Evolutionary conservation across 2,329 filamentous ascomycete genomes (phyloP).

Genomic region (Penicillium crustosum): DNA sequence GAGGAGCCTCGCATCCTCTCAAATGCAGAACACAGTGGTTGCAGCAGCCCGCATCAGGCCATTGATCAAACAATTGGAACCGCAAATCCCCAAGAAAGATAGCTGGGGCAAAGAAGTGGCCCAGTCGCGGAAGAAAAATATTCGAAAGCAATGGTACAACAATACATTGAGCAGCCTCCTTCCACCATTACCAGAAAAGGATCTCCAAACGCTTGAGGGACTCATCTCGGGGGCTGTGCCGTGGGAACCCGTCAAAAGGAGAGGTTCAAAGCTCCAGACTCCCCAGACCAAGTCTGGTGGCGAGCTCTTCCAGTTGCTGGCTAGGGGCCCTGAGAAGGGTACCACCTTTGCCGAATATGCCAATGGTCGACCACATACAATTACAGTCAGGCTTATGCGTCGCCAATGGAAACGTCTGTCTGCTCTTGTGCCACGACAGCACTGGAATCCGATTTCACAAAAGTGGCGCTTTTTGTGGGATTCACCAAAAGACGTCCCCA

Average conservation of each 20-base stretch:
- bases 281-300: neutral
- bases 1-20: slow-evolving; percentile 35
- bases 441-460: slow-evolving; percentile 21
- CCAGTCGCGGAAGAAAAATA: slow-evolving; percentile 33
- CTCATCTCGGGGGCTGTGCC: slow-evolving; percentile 34
- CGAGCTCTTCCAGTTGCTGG: slow-evolving; percentile 31
- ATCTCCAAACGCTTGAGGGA: slow-evolving; percentile 36
- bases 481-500: slow-evolving; percentile 16
- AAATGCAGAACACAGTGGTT: slow-evolving; percentile 32
- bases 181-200: slow-evolving; percentile 41
- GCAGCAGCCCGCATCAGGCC: slow-evolving; percentile 25
- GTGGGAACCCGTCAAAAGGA: slow-evolving; percentile 34
- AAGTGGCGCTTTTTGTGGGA: slow-evolving; percentile 36
- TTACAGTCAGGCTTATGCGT: slow-evolving; percentile 42
- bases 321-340: slow-evolving; percentile 38
- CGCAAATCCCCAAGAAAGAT: slow-evolving; percentile 37
- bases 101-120: slow-evolving; percentile 38
- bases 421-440: slow-evolving; percentile 33
- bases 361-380: slow-evolving; percentile 41
- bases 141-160: slow-evolving; percentile 41
- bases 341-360: slow-evolving; percentile 35
- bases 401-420: slow-evolving; percentile 41
- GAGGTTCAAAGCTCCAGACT: slow-evolving; percentile 13
- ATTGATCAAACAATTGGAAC: slow-evolving; percentile 27
- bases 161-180: slow-evolving; percentile 32